These are phyloP conservation scores for Persicaria tinctoria DNA, from an alignment of 148 eudicot species.

Conservation along the genomic window DNA sequence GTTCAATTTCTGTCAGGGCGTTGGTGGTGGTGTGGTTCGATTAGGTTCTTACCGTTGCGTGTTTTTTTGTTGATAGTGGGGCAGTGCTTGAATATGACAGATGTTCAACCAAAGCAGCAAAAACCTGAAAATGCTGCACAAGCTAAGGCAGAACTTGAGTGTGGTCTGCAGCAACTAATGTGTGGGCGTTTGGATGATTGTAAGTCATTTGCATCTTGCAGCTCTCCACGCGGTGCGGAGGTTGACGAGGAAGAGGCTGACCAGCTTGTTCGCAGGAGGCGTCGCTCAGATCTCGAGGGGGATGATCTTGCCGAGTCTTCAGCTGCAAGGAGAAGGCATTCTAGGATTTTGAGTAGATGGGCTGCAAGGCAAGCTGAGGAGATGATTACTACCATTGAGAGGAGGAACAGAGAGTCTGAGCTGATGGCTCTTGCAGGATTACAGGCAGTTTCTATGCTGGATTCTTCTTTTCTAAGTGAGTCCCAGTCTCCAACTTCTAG, in stretches of 20 bases:
- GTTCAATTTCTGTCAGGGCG: background rate
- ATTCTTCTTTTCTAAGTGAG: constrained; percentile 87
- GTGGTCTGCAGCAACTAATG: constrained; percentile 77
- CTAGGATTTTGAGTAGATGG: constrained; percentile 79
- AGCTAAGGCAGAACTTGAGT: constrained; percentile 56
- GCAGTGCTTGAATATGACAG: constrained; percentile 37
- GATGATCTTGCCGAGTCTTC: constrained; percentile 96
- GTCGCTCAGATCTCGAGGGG: constrained; percentile 87
- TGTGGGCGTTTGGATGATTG: constrained; percentile 76
- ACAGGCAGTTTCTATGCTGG: constrained; percentile 96
- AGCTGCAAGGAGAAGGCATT: constrained; percentile 86
- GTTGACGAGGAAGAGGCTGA: constrained; percentile 81
- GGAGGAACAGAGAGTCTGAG: constrained; percentile 84
- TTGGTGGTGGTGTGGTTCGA: constrained; percentile 18
- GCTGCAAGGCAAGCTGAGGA: constrained; percentile 95
- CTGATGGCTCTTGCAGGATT: constrained; percentile 93
- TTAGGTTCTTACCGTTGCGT: constrained; percentile 11
- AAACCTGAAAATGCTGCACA: constrained; percentile 60
- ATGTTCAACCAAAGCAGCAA: constrained; percentile 63
- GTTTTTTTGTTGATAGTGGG: constrained; percentile 18
- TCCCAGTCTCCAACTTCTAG: constrained; percentile 70
- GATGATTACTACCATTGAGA: constrained; percentile 95
- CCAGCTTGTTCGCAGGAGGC: constrained; percentile 74
- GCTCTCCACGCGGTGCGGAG: constrained; percentile 60
- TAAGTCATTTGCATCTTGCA: constrained; percentile 80